Percentiles rank a stretch among this genome's conserved stretches.
phyloP scores from a whole-genome alignment of 306 rosid genomes.

The Betula pendula region DNA sequence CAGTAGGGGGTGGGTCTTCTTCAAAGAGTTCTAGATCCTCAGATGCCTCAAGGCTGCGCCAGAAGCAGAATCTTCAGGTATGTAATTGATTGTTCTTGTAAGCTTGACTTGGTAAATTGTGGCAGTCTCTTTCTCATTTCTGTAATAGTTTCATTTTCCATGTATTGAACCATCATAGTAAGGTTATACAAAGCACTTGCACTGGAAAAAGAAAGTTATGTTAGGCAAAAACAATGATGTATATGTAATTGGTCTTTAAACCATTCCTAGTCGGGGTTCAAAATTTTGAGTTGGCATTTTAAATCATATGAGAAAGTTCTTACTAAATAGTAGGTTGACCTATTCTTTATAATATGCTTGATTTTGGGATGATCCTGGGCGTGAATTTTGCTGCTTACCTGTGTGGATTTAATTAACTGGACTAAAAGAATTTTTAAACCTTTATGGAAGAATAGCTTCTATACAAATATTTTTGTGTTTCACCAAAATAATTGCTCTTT shows the following conservation, averaged over 20 bases:
- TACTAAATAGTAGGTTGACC: background rate
- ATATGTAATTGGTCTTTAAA: background rate
- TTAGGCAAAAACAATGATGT: background rate
- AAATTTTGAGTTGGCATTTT: background rate
- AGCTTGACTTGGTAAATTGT: conserved; percentile 9
- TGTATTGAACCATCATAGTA: background rate
- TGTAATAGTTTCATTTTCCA: background rate
- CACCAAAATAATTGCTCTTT: conserved; percentile 18
- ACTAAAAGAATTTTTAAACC: conserved; percentile 19
- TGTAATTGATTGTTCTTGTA: conserved; percentile 21
- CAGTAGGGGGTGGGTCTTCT: conserved; percentile 44
- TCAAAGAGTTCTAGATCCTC: conserved; percentile 50
- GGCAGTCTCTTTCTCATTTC: background rate
- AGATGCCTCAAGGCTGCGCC: conserved; percentile 51
- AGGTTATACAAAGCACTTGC: background rate
- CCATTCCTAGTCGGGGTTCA: background rate
- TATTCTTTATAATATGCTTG: background rate
- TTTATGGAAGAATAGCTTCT: conserved; percentile 33
- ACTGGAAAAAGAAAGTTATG: background rate
- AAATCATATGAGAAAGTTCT: background rate
- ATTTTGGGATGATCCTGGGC: conserved; percentile 9
- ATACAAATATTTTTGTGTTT: conserved; percentile 33
- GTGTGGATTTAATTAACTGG: background rate
- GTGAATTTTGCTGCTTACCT: conserved; percentile 15
- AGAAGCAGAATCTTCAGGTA: conserved; percentile 66